A percentile compares a stretch with the other conserved stretches of the same genome.
phyloP scores from a whole-genome alignment of 2,329 filamentous ascomycete genomes.

The Magnaporthiopsis incrustans region DNA sequence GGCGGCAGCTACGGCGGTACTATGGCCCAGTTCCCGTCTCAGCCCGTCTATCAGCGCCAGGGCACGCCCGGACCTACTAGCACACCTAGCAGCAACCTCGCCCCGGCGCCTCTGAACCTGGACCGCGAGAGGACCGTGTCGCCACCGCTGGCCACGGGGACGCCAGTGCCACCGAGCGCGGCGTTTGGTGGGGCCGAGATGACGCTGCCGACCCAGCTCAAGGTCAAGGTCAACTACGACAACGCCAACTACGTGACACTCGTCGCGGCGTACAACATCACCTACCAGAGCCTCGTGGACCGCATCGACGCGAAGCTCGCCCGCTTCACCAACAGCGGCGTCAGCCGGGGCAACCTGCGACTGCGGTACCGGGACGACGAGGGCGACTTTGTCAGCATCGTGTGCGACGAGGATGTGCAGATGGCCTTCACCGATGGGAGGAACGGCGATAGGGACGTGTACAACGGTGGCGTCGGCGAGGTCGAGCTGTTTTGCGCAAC shows the following conservation, averaged over 20 bases:
- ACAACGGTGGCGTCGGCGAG: slow-evolving; percentile 69
- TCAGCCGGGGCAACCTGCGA: slow-evolving; percentile 74
- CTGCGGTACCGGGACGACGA: slow-evolving; percentile 89
- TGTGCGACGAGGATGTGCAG: slow-evolving; percentile 92
- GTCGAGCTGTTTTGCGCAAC: slow-evolving; percentile 78
- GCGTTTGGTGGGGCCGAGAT: slow-evolving; percentile 27
- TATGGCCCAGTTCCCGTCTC: slow-evolving; percentile 48
- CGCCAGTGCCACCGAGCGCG: slow-evolving; percentile 20
- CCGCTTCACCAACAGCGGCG: slow-evolving; percentile 75
- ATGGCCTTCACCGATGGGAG: slow-evolving; percentile 94
- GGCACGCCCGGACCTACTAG: slow-evolving; percentile 29
- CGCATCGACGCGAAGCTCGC: slow-evolving; percentile 93
- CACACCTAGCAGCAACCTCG: slow-evolving; percentile 15
- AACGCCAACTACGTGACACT: slow-evolving; percentile 81
- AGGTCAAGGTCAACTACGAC: slow-evolving; percentile 91
- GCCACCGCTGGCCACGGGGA: slow-evolving; percentile 29
- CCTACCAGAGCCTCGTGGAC: slow-evolving; percentile 87
- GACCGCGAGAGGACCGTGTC: slow-evolving; percentile 19
- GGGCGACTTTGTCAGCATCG: slow-evolving; percentile 85
- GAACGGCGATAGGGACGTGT: slow-evolving; percentile 52
- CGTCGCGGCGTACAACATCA: slow-evolving; percentile 93
- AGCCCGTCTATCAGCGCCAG: slow-evolving; percentile 45
- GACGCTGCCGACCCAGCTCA: slow-evolving; percentile 65
- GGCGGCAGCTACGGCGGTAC: slow-evolving; percentile 38
- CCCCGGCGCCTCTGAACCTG: slow-evolving; percentile 27